Evolutionary conservation across 768 basidiomycete species (phyloP).

Genomic region (Gymnopilus junonius): DNA sequence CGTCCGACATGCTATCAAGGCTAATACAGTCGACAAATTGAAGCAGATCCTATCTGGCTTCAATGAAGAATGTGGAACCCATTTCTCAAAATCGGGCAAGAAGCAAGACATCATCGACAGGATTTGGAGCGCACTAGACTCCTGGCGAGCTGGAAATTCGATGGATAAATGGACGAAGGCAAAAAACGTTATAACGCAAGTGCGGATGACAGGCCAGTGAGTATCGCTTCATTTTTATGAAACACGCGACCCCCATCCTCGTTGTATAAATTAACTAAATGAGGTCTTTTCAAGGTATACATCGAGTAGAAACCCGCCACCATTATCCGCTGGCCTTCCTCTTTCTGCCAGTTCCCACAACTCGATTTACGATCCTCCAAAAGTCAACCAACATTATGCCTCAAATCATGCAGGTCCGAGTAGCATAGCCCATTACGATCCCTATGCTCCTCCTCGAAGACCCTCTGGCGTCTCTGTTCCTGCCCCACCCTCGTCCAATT

Average conservation of each 20-base stretch:
- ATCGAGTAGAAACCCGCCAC: conserved; percentile 18
- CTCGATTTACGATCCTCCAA: conserved; percentile 30
- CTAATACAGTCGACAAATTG: conserved; percentile 84
- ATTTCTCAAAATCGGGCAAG: conserved; percentile 77
- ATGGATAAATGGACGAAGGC: conserved; percentile 74
- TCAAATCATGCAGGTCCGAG: conserved; percentile 35
- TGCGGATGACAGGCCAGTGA: conserved; percentile 69
- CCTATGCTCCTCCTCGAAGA: conserved; percentile 65
- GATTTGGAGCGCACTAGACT: conserved; percentile 60
- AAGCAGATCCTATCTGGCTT: conserved; percentile 81
- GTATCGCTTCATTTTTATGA: conserved; percentile 32
- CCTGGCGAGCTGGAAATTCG: conserved; percentile 59
- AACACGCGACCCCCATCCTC: neutral
- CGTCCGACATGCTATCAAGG: conserved; percentile 70
- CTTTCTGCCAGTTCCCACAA: conserved; percentile 19
- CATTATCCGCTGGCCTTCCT: conserved; percentile 19
- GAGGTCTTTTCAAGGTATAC: conserved; percentile 22
- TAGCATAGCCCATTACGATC: conserved; percentile 58
- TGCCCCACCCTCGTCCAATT: conserved; percentile 35
- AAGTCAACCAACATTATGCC: conserved; percentile 33
- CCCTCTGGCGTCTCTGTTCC: conserved; percentile 37
- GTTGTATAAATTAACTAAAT: neutral
- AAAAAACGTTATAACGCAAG: conserved; percentile 67
- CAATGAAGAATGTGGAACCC: conserved; percentile 76
- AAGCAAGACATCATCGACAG: conserved; percentile 89